phyloP scores from a whole-genome alignment of 2,329 filamentous ascomycete species.

The Fusarium goolgardi region DNA sequence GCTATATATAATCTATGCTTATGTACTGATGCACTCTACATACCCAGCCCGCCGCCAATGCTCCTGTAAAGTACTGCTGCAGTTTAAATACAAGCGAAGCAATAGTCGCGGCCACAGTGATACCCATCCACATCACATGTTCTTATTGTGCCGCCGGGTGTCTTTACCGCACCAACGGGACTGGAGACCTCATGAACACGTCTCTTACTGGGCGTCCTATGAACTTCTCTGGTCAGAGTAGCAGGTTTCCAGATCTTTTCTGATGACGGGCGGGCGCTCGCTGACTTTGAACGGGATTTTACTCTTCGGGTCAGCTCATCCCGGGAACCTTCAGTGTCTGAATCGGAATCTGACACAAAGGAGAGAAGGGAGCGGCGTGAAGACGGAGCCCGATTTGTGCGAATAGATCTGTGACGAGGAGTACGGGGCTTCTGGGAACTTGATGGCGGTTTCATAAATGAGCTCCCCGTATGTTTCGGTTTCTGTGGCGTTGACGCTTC shows the following conservation, averaged over 20 bases:
- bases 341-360: slow-evolving; percentile 57
- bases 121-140: slow-evolving; percentile 68
- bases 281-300: slow-evolving; percentile 32
- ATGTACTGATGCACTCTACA: background rate
- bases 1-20: slow-evolving; percentile 3
- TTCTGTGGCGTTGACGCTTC: slow-evolving; percentile 18
- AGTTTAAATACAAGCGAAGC: slow-evolving; percentile 64
- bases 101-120: slow-evolving; percentile 68
- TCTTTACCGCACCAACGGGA: slow-evolving; percentile 50
- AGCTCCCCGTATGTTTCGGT: background rate
- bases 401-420: slow-evolving; percentile 42
- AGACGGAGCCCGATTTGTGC: slow-evolving; percentile 46
- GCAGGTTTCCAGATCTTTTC: slow-evolving; percentile 48
- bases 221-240: slow-evolving; percentile 47
- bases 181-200: slow-evolving; percentile 36
- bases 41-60: no score
- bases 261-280: slow-evolving; percentile 28
- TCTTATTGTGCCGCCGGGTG: slow-evolving; percentile 62
- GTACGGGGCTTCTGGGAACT: slow-evolving; percentile 46
- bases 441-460: slow-evolving; percentile 21
- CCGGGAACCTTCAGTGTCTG: slow-evolving; percentile 56
- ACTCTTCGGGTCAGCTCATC: slow-evolving; percentile 47
- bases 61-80: background rate
- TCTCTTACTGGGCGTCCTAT: slow-evolving; percentile 46
- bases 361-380: slow-evolving; percentile 56